These are phyloP conservation scores for Diaporthe aspalathi DNA, from an alignment of 2,329 filamentous ascomycete species.

Conservation along the genomic window DNA sequence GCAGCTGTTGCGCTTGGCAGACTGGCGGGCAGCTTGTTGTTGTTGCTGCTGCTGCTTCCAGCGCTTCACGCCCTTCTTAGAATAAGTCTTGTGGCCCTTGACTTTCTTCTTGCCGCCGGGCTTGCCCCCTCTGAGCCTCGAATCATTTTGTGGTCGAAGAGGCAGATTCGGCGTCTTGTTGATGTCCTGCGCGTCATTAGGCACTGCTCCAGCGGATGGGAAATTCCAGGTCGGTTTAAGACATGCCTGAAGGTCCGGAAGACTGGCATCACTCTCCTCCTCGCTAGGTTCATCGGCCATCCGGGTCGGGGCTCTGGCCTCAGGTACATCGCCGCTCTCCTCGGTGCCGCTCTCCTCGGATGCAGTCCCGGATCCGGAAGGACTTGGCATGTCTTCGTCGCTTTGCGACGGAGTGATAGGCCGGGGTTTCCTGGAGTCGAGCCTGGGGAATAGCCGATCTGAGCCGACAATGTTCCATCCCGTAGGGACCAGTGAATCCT, in stretches of 20 bases:
- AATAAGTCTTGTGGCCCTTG: slow-evolving; percentile 58
- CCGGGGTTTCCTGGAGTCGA: slow-evolving; percentile 59
- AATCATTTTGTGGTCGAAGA: slow-evolving; percentile 41
- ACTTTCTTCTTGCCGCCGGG: slow-evolving; percentile 59
- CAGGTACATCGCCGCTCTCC: slow-evolving; percentile 56
- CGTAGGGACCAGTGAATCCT: slow-evolving; percentile 72
- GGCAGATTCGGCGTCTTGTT: slow-evolving; percentile 41
- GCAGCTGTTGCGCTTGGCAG: slow-evolving; percentile 43
- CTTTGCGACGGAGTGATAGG: slow-evolving; percentile 50
- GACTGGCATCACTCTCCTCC: slow-evolving; percentile 54
- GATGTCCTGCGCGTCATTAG: slow-evolving; percentile 38
- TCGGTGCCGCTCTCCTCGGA: slow-evolving; percentile 66
- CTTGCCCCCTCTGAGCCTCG: slow-evolving; percentile 32
- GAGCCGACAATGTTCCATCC: slow-evolving; percentile 73
- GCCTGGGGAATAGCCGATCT: slow-evolving; percentile 66
- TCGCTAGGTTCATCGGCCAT: slow-evolving; percentile 71
- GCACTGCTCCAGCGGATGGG: slow-evolving; percentile 23
- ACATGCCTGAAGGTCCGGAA: slow-evolving; percentile 34
- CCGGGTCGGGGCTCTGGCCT: slow-evolving; percentile 56
- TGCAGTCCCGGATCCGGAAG: slow-evolving; percentile 58
- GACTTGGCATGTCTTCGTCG: slow-evolving; percentile 61
- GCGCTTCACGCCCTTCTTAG: slow-evolving; percentile 62
- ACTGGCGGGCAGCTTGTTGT: slow-evolving; percentile 41
- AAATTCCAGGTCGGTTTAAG: slow-evolving; percentile 29
- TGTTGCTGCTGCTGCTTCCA: slow-evolving; percentile 55